phyloP scores from a whole-genome alignment of 179 eudicot species.

The Beta corolliflora region DNA sequence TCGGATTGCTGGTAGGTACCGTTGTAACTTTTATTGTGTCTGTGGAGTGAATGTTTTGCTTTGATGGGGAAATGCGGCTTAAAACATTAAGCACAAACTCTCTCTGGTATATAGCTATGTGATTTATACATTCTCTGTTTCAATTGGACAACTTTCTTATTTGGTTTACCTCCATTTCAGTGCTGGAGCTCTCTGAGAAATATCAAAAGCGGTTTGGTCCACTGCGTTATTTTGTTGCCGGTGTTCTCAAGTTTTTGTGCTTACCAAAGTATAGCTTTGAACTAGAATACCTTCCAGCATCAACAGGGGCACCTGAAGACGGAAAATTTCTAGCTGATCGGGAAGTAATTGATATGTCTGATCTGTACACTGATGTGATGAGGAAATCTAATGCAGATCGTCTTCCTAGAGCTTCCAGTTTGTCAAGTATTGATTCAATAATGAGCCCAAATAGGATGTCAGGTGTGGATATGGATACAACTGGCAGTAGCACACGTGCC shows the following conservation, averaged over 20 bases:
- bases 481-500: conserved; percentile 73
- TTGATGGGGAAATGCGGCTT: neutral
- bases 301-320: conserved; percentile 49
- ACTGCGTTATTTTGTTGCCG: conserved; percentile 92
- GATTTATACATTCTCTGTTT: neutral
- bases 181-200: conserved; percentile 94
- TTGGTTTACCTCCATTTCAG: conserved; percentile 44
- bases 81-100: neutral
- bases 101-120: neutral
- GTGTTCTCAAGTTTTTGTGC: conserved; percentile 89
- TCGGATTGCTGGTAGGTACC: neutral
- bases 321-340: conserved; percentile 51
- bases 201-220: conserved; percentile 98
- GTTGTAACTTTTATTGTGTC: neutral
- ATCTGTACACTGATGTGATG: conserved; percentile 87
- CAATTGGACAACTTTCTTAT: neutral
- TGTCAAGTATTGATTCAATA: conserved; percentile 94
- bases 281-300: conserved; percentile 82
- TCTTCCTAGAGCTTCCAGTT: conserved; percentile 90
- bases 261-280: conserved; percentile 88
- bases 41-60: neutral
- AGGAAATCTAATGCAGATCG: conserved; percentile 74
- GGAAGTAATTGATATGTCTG: conserved; percentile 83
- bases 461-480: conserved; percentile 74
- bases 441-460: conserved; percentile 88